phyloP scores from a whole-genome alignment of 805 yeast species.

The Ogataea pini region DNA sequence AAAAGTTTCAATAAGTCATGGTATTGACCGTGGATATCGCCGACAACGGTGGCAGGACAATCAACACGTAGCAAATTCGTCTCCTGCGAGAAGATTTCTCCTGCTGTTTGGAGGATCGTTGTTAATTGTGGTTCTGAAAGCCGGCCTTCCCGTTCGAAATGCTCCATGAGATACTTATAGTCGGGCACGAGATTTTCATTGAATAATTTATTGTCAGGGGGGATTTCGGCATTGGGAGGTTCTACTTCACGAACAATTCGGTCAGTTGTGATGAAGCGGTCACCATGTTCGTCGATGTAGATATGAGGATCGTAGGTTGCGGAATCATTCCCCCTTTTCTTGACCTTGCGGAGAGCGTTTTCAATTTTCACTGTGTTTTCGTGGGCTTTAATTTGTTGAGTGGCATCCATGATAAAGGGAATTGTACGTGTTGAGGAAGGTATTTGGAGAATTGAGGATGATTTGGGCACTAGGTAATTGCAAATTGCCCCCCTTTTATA shows the following conservation, averaged over 20 bases:
- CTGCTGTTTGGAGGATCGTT: conserved; percentile 63
- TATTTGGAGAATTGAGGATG: background rate
- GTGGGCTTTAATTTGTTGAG: conserved; percentile 26
- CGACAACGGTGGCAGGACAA: conserved; percentile 94
- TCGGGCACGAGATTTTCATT: conserved; percentile 63
- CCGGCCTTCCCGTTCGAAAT: conserved; percentile 80
- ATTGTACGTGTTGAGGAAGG: background rate
- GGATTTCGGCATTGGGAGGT: conserved; percentile 64
- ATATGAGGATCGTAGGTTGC: conserved; percentile 39
- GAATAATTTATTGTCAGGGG: conserved; percentile 71
- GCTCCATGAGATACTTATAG: conserved; percentile 67
- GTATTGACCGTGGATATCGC: conserved; percentile 97
- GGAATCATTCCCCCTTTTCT: conserved; percentile 38
- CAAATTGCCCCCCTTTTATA: background rate
- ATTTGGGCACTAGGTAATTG: background rate
- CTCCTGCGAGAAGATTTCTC: conserved; percentile 61
- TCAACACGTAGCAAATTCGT: conserved; percentile 79
- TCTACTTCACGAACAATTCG: conserved; percentile 56
- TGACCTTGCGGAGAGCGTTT: conserved; percentile 65
- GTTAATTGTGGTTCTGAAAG: conserved; percentile 69
- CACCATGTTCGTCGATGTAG: conserved; percentile 59
- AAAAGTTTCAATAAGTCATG: conserved; percentile 86
- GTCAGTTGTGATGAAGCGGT: conserved; percentile 52
- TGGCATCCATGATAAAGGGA: background rate
- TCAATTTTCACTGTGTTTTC: conserved; percentile 58